phyloP scores from a whole-genome alignment of 805 yeast species.

The Cyberlindnera sargentensis region DNA sequence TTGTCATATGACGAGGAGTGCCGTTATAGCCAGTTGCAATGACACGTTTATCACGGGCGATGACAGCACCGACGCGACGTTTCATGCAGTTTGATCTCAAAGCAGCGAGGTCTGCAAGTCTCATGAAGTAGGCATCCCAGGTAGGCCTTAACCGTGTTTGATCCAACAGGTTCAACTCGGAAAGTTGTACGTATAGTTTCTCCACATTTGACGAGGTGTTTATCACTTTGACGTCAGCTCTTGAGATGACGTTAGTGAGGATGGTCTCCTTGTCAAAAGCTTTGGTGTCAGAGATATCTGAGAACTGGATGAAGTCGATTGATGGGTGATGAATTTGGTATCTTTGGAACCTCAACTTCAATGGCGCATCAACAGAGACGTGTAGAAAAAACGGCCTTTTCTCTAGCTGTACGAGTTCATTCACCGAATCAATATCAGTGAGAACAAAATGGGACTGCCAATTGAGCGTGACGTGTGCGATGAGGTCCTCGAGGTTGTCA shows the following conservation, averaged over 20 bases:
- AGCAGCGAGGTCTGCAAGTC: conserved; percentile 88
- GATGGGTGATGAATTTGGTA: conserved; percentile 23
- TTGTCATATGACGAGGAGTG: conserved; percentile 80
- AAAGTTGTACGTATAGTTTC: conserved; percentile 32
- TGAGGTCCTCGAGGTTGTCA: conserved; percentile 34
- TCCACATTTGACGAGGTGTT: conserved; percentile 37
- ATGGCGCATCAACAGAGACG: conserved; percentile 69
- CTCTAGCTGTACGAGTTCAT: conserved; percentile 38
- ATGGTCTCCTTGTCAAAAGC: conserved; percentile 19
- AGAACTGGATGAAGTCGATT: conserved; percentile 28
- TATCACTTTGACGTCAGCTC: conserved; percentile 51
- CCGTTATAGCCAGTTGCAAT: conserved; percentile 98
- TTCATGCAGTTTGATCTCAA: conserved; percentile 94
- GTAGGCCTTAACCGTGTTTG: conserved; percentile 69
- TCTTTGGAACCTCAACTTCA: conserved; percentile 35
- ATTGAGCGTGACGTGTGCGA: conserved; percentile 54
- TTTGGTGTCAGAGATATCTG: conserved; percentile 29
- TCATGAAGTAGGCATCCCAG: conserved; percentile 97
- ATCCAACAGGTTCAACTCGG: conserved; percentile 40
- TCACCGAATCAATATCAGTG: conserved; percentile 37
- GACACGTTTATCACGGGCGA: conserved; percentile 78
- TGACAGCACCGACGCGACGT: conserved; percentile 92
- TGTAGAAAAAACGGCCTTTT: conserved; percentile 83
- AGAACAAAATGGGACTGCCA: conserved; percentile 64
- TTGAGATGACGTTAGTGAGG: conserved; percentile 36